Base-by-base conservation (phyloP, 805 yeast genomes). In the Jamesozyma piceae region DNA sequence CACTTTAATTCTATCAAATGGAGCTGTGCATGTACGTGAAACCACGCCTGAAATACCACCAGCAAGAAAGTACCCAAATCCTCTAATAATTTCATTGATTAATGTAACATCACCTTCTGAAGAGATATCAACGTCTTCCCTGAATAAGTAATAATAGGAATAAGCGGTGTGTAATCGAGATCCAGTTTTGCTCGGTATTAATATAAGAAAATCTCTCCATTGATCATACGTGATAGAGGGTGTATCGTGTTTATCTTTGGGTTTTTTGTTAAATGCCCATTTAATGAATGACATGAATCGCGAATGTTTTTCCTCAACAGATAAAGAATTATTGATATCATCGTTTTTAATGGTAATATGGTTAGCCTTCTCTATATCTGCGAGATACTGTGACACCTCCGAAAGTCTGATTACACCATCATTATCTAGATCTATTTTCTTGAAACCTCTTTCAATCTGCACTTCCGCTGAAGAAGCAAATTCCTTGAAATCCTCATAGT, bases 41-140 rank as follows among this genome's bases (percentile, higher is more conserved):
- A 92, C 82, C 2, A 90, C 98, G 2, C 98, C 98, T 1, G 96
- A 84, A 18, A 89, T 62, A 0, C 98, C 98, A 32, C 98, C 98
- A 1, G 96, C 95, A 28, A 89, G 65, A 57, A 92, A 92, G 63
- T 78, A 92, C 1, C 97, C 96, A 47, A 87, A 73, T 27, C 96
- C 95, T 57, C 82, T 78, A 39, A 84, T 64, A 41, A 84, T 73
- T 49, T 86, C 95, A 57, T 78, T 79, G 35, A 82, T 80, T 30
- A 90, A 71, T 0, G 94, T 81, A 47, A 89, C 87, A 64, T 90
- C 97, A 60, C 96, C 96, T 53, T 90, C 97, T 0, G 95, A 76
- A 4, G 90, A 80, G 34, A 88, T 64, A 55, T 86, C 95, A 21
- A 79, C 75, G 49, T 84, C 92, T 52, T 85, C 95, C 44, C 76